A percentile compares a stretch with the other conserved stretches of the same genome.
Evolutionary conservation across 225 moss, liverwort and hornwort genomes (phyloP).

Genomic region (Rhytidiadelphus loreus): DNA sequence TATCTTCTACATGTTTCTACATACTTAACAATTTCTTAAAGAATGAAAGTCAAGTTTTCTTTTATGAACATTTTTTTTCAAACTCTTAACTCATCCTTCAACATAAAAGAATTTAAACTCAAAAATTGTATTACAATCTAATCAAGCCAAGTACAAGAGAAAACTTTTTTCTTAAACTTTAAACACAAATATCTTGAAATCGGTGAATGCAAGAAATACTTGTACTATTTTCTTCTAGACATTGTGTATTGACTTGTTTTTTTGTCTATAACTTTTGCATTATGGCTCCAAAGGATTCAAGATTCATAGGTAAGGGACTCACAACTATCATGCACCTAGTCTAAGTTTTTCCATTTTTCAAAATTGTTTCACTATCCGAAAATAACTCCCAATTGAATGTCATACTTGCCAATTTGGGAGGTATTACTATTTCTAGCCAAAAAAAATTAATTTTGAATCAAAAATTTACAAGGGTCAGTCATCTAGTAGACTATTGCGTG

Average conservation of each 20-base stretch:
- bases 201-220: background rate
- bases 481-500: background rate
- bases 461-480: fast-evolving
- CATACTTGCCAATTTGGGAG: fast-evolving
- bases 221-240: fast-evolving
- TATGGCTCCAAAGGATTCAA: background rate
- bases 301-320: fast-evolving
- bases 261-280: background rate
- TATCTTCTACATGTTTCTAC: background rate
- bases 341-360: background rate
- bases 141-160: background rate
- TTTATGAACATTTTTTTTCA: background rate
- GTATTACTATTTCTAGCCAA: background rate
- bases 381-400: background rate
- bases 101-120: background rate
- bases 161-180: background rate
- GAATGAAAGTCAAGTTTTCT: background rate
- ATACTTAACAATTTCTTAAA: background rate
- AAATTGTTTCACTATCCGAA: background rate
- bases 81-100: background rate
- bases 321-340: background rate
- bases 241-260: background rate
- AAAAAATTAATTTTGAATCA: background rate
- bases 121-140: background rate
- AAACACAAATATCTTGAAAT: background rate